These are phyloP conservation scores for Knoxdaviesia capensis DNA, from an alignment of 2,329 filamentous ascomycete genomes.

Conservation along the genomic window DNA sequence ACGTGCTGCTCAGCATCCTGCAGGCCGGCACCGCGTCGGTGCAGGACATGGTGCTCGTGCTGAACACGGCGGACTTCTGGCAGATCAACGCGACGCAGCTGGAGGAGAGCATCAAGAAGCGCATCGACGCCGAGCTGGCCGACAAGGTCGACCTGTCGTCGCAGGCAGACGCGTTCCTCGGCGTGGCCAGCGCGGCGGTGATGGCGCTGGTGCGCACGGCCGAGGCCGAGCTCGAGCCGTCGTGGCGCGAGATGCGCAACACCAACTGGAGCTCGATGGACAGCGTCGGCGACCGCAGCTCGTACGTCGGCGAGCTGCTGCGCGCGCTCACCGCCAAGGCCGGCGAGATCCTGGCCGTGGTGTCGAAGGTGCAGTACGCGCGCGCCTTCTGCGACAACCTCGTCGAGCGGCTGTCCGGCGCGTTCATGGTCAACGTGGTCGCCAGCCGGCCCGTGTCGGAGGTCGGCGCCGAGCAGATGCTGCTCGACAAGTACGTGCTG, in stretches of 20 bases:
- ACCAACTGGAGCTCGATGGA: conserved; percentile 91
- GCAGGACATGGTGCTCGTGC: conserved; percentile 64
- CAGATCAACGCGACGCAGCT: conserved; percentile 82
- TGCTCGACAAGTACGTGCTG: conserved; percentile 82
- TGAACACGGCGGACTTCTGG: conserved; percentile 97
- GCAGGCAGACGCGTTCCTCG: conserved; percentile 88
- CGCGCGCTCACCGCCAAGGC: conserved; percentile 51
- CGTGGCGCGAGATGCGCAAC: conserved; percentile 95
- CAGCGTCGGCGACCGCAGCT: conserved; percentile 78
- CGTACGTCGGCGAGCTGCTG: conserved; percentile 71
- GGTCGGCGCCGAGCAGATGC: conserved; percentile 90
- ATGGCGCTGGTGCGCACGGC: conserved; percentile 68
- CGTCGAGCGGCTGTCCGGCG: conserved; percentile 66
- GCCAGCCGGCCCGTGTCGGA: conserved; percentile 83
- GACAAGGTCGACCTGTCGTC: conserved; percentile 71
- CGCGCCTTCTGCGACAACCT: conserved; percentile 89
- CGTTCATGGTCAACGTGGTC: conserved; percentile 68
- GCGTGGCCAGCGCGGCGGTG: conserved; percentile 76
- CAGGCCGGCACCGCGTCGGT: conserved; percentile 36
- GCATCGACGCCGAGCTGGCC: conserved; percentile 63
- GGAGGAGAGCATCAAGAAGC: conserved; percentile 82
- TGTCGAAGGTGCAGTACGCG: conserved; percentile 85
- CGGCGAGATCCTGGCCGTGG: conserved; percentile 53
- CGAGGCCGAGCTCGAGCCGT: conserved; percentile 62
- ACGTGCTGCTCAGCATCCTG: conserved; percentile 60